Conservation (phyloP, 352 stramenopile species). For the Globisporangium lucens region DNA sequence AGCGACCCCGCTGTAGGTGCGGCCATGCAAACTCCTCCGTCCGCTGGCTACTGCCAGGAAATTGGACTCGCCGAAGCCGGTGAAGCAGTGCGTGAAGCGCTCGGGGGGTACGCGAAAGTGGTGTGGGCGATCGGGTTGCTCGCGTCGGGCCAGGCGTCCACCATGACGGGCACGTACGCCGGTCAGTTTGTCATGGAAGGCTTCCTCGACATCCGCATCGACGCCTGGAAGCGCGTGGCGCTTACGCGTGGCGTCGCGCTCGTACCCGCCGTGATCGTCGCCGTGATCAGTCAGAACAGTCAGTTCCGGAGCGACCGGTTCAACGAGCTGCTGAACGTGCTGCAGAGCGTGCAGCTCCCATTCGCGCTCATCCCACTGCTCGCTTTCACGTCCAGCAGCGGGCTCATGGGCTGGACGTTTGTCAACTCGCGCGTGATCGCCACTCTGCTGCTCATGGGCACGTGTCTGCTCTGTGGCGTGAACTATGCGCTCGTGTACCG, state of each 20-base stretch:
- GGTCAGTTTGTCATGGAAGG: slow-evolving; percentile 98
- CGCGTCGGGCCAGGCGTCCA: slow-evolving; percentile 92
- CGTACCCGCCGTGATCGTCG: slow-evolving; percentile 81
- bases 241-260: slow-evolving; percentile 93
- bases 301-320: slow-evolving; percentile 62
- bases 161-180: slow-evolving; percentile 96
- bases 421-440: slow-evolving; percentile 32
- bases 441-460: slow-evolving; percentile 35
- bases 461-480: slow-evolving; percentile 48
- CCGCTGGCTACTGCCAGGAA: slow-evolving; percentile 70
- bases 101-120: slow-evolving; percentile 79
- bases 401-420: slow-evolving; percentile 66
- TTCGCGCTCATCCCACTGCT: slow-evolving; percentile 85
- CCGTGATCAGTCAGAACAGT: slow-evolving; percentile 53
- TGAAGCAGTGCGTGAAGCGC: slow-evolving; percentile 69
- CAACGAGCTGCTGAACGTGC: slow-evolving; percentile 81
- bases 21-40: slow-evolving; percentile 11
- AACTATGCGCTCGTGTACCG: slow-evolving; percentile 66
- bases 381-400: slow-evolving; percentile 53
- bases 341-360: slow-evolving; percentile 86
- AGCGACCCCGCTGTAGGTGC: slow-evolving; percentile 8
- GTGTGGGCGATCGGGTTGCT: slow-evolving; percentile 94
- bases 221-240: slow-evolving; percentile 72
- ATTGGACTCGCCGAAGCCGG: slow-evolving; percentile 89
- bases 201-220: slow-evolving; percentile 90